These are phyloP conservation scores for Malus orientalis DNA, from an alignment of 306 rosid species.

Conservation along the genomic window DNA sequence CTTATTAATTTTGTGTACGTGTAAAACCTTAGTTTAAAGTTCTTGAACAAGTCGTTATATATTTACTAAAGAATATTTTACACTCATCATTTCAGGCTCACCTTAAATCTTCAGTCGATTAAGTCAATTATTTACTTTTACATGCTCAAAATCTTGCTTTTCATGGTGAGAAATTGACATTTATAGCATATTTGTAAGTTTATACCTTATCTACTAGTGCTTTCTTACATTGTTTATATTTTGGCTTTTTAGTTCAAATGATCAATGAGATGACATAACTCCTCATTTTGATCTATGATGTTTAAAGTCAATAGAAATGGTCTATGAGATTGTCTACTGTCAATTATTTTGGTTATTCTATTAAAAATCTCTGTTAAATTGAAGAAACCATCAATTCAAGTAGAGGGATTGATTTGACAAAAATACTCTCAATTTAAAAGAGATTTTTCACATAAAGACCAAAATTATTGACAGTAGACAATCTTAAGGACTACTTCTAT, in stretches of 20 bases:
- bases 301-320: no score
- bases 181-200: neutral
- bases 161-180: neutral
- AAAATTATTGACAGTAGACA: no score
- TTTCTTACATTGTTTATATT: neutral
- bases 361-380: no score
- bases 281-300: rapidly evolving
- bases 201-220: neutral
- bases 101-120: neutral
- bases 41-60: neutral
- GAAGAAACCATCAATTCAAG: no score
- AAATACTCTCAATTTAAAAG: no score
- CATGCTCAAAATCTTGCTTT: neutral
- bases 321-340: no score
- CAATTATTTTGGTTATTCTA: no score
- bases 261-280: no score
- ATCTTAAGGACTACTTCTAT: no score
- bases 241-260: neutral
- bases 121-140: neutral
- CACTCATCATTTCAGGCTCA: neutral
- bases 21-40: neutral
- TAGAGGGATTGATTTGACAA: no score
- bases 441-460: no score
- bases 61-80: neutral
- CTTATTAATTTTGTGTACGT: neutral